A percentile compares a stretch with the other conserved stretches of the same genome.
phyloP scores from a whole-genome alignment of 2,329 filamentous ascomycete species.

The Scortechinia acanthostroma region DNA sequence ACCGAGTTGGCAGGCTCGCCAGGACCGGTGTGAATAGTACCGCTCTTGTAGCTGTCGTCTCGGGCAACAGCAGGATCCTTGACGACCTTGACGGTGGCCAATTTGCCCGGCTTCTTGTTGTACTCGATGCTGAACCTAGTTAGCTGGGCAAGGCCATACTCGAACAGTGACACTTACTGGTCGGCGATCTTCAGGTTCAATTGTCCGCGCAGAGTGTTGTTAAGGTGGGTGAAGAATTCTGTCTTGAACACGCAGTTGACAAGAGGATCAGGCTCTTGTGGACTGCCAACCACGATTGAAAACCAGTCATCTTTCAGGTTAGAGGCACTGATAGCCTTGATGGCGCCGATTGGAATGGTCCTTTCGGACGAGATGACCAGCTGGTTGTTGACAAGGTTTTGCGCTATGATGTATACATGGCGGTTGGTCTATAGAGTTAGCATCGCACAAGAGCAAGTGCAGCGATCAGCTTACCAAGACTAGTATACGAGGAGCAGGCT shows the following conservation, averaged over 20 bases:
- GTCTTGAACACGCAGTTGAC: conserved; percentile 93
- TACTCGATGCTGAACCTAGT: conserved; percentile 64
- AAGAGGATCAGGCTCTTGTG: conserved; percentile 86
- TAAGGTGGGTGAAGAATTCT: conserved; percentile 89
- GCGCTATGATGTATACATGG: conserved; percentile 83
- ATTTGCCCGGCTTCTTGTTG: conserved; percentile 94
- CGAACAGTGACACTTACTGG: conserved; percentile 15
- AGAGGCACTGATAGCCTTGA: conserved; percentile 80
- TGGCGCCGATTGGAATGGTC: conserved; percentile 74
- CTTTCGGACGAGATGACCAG: conserved; percentile 75
- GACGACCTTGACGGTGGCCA: conserved; percentile 78
- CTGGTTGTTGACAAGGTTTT: conserved; percentile 75
- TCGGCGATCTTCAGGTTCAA: conserved; percentile 79
- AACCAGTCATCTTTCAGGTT: conserved; percentile 93
- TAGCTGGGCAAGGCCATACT: not conserved
- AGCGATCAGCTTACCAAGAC: conserved; percentile 44
- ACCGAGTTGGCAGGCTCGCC: conserved; percentile 78
- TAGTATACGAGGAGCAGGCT: conserved; percentile 77
- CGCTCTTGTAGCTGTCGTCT: conserved; percentile 88
- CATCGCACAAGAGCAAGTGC: not conserved
- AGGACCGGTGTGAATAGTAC: conserved; percentile 75
- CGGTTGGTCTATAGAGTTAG: conserved; percentile 48
- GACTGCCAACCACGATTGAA: conserved; percentile 79
- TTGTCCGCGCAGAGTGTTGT: conserved; percentile 70
- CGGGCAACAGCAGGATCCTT: conserved; percentile 70